phyloP scores from a whole-genome alignment of 2,329 filamentous ascomycete genomes.

The Rutstroemia sp. region DNA sequence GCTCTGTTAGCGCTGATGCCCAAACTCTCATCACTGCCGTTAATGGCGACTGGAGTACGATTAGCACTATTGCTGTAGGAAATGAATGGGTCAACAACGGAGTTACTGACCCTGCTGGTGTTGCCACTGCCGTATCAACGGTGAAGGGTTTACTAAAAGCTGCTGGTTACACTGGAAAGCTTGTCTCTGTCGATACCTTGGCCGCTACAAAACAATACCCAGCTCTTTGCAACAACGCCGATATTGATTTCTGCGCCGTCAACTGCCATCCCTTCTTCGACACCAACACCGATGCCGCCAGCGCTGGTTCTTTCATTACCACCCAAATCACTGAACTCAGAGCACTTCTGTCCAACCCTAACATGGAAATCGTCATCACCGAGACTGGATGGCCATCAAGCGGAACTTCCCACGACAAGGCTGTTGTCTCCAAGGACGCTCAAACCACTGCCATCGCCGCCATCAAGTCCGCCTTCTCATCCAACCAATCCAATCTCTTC shows the following conservation, averaged over 20 bases:
- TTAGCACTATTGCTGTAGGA: constrained; percentile 69
- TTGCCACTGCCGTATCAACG: constrained; percentile 49
- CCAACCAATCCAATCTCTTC: constrained; percentile 47
- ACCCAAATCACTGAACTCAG: constrained; percentile 43
- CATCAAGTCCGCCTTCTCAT: constrained; percentile 52
- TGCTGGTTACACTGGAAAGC: constrained; percentile 62
- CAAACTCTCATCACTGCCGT: constrained; percentile 53
- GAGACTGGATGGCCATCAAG: constrained; percentile 79
- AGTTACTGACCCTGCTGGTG: constrained; percentile 41
- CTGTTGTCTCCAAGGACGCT: constrained; percentile 60
- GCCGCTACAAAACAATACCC: constrained; percentile 59
- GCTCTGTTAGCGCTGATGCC: constrained; percentile 35
- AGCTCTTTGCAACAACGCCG: constrained; percentile 58
- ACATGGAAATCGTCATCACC: constrained; percentile 63
- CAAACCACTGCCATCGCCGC: constrained; percentile 59
- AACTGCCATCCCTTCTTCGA: constrained; percentile 87
- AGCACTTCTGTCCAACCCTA: constrained; percentile 34
- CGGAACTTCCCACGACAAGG: constrained; percentile 56
- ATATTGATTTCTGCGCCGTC: constrained; percentile 63
- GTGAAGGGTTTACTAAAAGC: constrained; percentile 50
- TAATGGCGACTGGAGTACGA: constrained; percentile 54
- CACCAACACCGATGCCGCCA: constrained; percentile 45
- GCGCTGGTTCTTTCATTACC: constrained; percentile 61
- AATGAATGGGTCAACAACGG: constrained; percentile 73
- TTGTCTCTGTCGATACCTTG: constrained; percentile 78